Evolutionary conservation across 768 basidiomycete species (phyloP).

Genomic region (Rickenella mellea): DNA sequence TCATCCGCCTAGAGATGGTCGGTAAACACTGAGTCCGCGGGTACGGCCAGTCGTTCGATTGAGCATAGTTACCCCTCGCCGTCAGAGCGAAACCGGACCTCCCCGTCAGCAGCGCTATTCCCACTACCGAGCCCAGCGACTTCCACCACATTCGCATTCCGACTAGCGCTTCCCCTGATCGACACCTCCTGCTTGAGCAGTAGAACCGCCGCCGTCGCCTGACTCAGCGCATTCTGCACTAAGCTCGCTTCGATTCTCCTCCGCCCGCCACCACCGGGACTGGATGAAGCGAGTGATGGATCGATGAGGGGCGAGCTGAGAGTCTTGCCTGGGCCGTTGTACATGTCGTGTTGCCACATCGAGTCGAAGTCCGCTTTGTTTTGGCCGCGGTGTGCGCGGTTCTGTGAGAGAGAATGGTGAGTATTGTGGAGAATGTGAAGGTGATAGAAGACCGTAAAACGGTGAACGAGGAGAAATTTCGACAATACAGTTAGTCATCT

Average conservation of each 20-base stretch:
- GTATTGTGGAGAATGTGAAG: not conserved
- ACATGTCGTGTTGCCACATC: conserved; percentile 68
- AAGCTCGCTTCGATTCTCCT: conserved; percentile 37
- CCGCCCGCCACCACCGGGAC: no score
- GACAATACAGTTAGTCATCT: no score
- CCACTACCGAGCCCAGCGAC: conserved; percentile 66
- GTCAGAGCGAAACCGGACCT: conserved; percentile 23
- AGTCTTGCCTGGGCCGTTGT: conserved; percentile 32
- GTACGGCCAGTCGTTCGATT: no score
- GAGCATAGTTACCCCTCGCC: no score
- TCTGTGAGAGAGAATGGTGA: not conserved
- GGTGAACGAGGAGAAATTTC: no score
- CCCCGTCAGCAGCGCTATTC: conserved; percentile 76
- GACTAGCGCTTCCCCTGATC: conserved; percentile 62
- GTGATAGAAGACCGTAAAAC: no score
- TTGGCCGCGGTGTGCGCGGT: conserved; percentile 34
- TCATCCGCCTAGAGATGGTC: no score
- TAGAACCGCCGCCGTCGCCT: conserved; percentile 32
- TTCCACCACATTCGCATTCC: conserved; percentile 59
- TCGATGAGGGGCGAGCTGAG: conserved; percentile 48
- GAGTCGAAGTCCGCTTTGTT: conserved; percentile 59
- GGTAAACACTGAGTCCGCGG: no score
- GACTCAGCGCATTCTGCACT: conserved; percentile 53
- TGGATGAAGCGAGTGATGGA: conserved; percentile 28
- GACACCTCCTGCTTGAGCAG: conserved; percentile 17